Conservation (phyloP, 768 basidiomycete genomes). For the button mushroom (Agaricus bisporus) region DNA sequence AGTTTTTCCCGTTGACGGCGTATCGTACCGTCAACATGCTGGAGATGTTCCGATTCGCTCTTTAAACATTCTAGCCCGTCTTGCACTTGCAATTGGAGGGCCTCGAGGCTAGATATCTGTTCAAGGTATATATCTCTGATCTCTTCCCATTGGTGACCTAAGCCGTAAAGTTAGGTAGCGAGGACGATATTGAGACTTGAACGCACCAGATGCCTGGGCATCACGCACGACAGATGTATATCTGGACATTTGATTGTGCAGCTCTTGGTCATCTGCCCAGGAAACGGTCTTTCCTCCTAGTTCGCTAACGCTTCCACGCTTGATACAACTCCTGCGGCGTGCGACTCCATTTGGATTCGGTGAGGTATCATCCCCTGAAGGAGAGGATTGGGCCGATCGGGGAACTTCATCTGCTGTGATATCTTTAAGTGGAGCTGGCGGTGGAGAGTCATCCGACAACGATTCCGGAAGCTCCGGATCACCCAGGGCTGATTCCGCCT, state of each 20-base stretch:
- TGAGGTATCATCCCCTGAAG: constrained; percentile 7
- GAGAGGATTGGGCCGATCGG: constrained; percentile 4
- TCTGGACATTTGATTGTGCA: constrained; percentile 49
- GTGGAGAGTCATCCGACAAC: constrained; percentile 2
- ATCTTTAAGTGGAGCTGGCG: background rate
- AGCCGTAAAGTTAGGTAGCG: background rate
- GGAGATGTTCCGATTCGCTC: constrained; percentile 37
- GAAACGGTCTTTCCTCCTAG: constrained; percentile 57
- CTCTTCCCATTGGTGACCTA: constrained; percentile 55
- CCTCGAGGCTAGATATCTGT: constrained; percentile 55
- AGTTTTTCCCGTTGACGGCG: constrained; percentile 30
- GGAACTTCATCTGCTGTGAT: background rate
- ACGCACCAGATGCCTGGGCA: constrained; percentile 30
- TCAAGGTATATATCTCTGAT: constrained; percentile 51
- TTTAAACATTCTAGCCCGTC: constrained; percentile 36
- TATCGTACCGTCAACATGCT: constrained; percentile 37
- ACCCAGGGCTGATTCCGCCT: constrained; percentile 6
- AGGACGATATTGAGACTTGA: background rate
- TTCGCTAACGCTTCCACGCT: constrained; percentile 49
- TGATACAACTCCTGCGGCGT: constrained; percentile 57
- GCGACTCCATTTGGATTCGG: constrained; percentile 16
- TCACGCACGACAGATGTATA: constrained; percentile 33
- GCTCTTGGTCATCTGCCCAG: constrained; percentile 67
- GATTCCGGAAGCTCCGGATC: constrained; percentile 8
- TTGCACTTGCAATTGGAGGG: constrained; percentile 48